A percentile compares a stretch with the other conserved stretches of the same genome.
phyloP scores from a whole-genome alignment of 2,329 filamentous ascomycete genomes.

The Trichoderma harzianum region DNA sequence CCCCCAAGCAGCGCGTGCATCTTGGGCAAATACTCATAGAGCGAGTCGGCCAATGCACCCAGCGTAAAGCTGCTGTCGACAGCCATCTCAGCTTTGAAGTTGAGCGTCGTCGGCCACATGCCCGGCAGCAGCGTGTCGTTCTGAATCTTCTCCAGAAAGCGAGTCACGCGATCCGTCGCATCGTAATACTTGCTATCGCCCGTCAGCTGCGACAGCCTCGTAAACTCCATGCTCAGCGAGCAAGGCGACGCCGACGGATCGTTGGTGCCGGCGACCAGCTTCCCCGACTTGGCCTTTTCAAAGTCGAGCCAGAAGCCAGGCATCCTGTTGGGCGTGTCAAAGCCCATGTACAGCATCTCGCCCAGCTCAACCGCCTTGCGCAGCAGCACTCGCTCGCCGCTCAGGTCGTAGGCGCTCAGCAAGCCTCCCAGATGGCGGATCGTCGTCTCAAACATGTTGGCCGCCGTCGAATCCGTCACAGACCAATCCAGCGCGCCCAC shows the following conservation, averaged over 20 bases:
- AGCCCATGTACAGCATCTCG: constrained; percentile 52
- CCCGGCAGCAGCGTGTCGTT: constrained; percentile 68
- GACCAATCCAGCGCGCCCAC: constrained; percentile 51
- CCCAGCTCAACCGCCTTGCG: constrained; percentile 50
- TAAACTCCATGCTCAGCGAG: constrained; percentile 74
- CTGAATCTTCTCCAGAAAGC: constrained; percentile 66
- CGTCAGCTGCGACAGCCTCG: constrained; percentile 69
- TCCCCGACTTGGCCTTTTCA: constrained; percentile 37
- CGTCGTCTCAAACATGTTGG: constrained; percentile 54
- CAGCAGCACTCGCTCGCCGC: constrained; percentile 43
- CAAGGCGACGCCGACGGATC: constrained; percentile 50
- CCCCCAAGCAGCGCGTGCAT: constrained; percentile 66
- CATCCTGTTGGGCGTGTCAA: constrained; percentile 53
- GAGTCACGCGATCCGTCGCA: constrained; percentile 69
- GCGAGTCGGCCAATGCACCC: constrained; percentile 53
- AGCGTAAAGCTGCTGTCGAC: constrained; percentile 45
- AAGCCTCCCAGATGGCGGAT: constrained; percentile 53
- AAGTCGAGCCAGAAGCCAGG: constrained; percentile 49
- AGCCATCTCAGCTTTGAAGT: constrained; percentile 55
- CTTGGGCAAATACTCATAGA: constrained; percentile 62
- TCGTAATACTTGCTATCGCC: constrained; percentile 72
- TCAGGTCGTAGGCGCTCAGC: constrained; percentile 50
- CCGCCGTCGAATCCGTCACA: constrained; percentile 39
- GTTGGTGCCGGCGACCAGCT: constrained; percentile 49
- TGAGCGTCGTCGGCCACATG: constrained; percentile 69